These are phyloP conservation scores for Neurospora hispaniola DNA, from an alignment of 495 filamentous ascomycete genomes.

Conservation along the genomic window DNA sequence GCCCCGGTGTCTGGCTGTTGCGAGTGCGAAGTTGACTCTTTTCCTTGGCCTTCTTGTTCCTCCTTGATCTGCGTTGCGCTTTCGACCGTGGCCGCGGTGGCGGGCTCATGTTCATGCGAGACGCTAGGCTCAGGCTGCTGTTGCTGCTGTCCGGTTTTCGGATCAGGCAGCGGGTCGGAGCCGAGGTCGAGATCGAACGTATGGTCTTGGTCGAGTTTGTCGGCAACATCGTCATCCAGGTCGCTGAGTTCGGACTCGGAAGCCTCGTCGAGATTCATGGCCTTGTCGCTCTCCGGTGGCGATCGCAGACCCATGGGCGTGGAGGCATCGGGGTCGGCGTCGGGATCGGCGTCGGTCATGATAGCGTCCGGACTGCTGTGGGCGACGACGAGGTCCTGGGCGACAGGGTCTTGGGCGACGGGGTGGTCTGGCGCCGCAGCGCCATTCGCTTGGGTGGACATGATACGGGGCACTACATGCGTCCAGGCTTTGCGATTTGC, in stretches of 20 bases:
- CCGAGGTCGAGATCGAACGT: conserved; percentile 6
- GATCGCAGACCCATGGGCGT: conserved; percentile 37
- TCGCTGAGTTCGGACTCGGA: conserved; percentile 50
- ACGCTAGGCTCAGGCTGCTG: background rate
- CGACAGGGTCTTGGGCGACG: background rate
- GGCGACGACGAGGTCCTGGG: conserved; percentile 1
- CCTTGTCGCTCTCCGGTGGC: conserved; percentile 41
- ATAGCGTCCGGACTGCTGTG: conserved; percentile 1
- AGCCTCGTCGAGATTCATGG: conserved; percentile 32
- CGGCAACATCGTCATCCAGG: conserved; percentile 35
- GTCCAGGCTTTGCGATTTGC: conserved; percentile 15
- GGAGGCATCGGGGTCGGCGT: conserved; percentile 8
- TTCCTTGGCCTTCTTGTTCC: conserved; percentile 10
- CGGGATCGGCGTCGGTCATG: conserved; percentile 7
- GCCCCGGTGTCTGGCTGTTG: background rate
- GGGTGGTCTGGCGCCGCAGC: conserved; percentile 22
- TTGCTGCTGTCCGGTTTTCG: background rate
- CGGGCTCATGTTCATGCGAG: conserved; percentile 2
- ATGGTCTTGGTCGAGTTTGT: conserved; percentile 16
- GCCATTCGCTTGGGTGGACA: conserved; percentile 32
- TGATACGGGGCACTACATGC: conserved; percentile 29
- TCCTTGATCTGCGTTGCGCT: conserved; percentile 19
- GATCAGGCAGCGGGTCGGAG: conserved; percentile 5
- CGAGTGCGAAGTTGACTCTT: background rate
- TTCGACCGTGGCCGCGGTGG: conserved; percentile 21